Conservation (phyloP, 1,139 yeast genomes). For the Geotrichum klebahnii region DNA sequence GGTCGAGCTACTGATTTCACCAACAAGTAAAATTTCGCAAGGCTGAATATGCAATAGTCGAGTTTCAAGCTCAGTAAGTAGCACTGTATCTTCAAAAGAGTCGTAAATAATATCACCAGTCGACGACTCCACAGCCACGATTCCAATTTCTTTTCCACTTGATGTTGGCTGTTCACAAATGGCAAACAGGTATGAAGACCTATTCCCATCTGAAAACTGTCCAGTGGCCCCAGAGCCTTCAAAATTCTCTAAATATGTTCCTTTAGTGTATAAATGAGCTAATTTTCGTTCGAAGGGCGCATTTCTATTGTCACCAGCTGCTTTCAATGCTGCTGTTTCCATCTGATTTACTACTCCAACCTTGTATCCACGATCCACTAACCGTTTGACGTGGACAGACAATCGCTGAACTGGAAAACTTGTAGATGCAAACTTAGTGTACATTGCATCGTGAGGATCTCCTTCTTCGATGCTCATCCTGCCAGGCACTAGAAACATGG, state of each 20-base stretch:
- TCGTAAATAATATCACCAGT: conserved; percentile 79
- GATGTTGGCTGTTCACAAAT: conserved; percentile 22
- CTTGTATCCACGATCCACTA: conserved; percentile 44
- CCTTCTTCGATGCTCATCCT: conserved; percentile 50
- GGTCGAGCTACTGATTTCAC: conserved; percentile 40
- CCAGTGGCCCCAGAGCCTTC: conserved; percentile 26
- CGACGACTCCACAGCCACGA: conserved; percentile 69
- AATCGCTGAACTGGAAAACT: conserved; percentile 77
- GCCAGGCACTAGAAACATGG: conserved; percentile 71
- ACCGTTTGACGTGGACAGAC: conserved; percentile 61
- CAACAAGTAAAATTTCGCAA: conserved; percentile 57
- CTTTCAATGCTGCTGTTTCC: conserved; percentile 75
- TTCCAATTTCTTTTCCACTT: conserved; percentile 36
- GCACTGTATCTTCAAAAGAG: conserved; percentile 52
- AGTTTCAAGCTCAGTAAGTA: conserved; percentile 63
- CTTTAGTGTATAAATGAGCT: conserved; percentile 72
- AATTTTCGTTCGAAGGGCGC: conserved; percentile 65
- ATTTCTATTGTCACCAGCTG: conserved; percentile 42
- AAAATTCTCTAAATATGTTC: conserved; percentile 69
- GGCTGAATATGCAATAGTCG: conserved; percentile 71
- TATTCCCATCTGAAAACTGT: conserved; percentile 27
- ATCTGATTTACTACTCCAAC: conserved; percentile 85
- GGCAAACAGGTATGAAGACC: conserved; percentile 6
- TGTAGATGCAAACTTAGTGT: conserved; percentile 70
- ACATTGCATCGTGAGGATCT: conserved; percentile 38